These are phyloP conservation scores for Plasmodium falciparum DNA, from an alignment of 169 alveolate genomes.

Conservation along the genomic window DNA sequence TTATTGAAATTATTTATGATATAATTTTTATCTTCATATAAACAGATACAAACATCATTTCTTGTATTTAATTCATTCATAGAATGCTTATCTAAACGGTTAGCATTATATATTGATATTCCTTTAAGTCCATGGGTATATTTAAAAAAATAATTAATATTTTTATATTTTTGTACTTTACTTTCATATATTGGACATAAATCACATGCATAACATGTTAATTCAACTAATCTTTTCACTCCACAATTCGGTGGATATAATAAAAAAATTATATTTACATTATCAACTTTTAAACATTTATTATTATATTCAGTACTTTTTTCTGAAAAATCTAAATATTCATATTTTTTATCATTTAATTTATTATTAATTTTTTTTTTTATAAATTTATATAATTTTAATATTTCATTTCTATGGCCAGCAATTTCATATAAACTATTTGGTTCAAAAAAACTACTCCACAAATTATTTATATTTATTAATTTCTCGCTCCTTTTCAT, in stretches of 20 bases:
- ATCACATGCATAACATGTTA: conserved; percentile 62
- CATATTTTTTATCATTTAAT: not conserved
- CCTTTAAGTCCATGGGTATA: conserved; percentile 68
- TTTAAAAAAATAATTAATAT: conserved; percentile 59
- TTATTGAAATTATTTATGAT: conserved; percentile 10
- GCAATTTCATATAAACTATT: conserved; percentile 61
- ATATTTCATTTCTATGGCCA: conserved; percentile 63
- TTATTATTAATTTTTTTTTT: conserved; percentile 14
- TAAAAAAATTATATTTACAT: conserved; percentile 25
- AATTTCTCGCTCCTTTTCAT: conserved; percentile 39
- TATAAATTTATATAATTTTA: conserved; percentile 36
- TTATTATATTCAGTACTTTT: not conserved
- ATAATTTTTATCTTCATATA: conserved; percentile 59
- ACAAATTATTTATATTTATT: conserved; percentile 17
- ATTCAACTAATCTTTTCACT: conserved; percentile 42
- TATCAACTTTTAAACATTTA: not conserved
- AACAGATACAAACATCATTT: conserved; percentile 43
- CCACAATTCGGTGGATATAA: conserved; percentile 67
- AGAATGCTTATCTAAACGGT: conserved; percentile 29
- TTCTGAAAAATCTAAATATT: not conserved
- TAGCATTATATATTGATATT: conserved; percentile 67
- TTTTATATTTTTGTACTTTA: conserved; percentile 66
- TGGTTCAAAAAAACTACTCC: conserved; percentile 62
- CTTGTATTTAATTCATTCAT: conserved; percentile 26
- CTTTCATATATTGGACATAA: conserved; percentile 57